These are phyloP conservation scores for Hericium erinaceus DNA, from an alignment of 768 basidiomycete genomes.

Conservation along the genomic window DNA sequence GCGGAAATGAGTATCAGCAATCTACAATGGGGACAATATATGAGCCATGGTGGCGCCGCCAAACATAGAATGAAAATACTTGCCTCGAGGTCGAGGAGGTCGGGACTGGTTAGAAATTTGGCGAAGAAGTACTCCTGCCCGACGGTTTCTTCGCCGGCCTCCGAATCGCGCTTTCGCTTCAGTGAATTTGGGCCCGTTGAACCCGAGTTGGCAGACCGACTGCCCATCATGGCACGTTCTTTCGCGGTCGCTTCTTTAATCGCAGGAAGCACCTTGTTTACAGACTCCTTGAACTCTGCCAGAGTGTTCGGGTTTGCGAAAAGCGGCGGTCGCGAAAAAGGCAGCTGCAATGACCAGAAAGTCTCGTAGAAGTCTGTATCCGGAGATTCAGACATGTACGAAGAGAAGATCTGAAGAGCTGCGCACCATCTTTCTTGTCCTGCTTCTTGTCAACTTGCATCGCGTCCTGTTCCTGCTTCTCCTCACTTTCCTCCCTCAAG, in stretches of 20 bases:
- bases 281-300: conserved; percentile 56
- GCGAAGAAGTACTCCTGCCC: conserved; percentile 80
- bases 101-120: conserved; percentile 85
- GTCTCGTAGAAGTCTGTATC: conserved; percentile 67
- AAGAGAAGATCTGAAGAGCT: background rate
- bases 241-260: conserved; percentile 83
- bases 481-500: conserved; percentile 21
- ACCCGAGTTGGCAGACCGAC: conserved; percentile 27
- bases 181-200: conserved; percentile 24
- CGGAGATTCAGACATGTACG: background rate
- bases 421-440: conserved; percentile 1
- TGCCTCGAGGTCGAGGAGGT: conserved; percentile 83
- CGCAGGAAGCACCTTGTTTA: conserved; percentile 64
- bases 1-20: conserved; percentile 88
- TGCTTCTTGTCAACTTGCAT: conserved; percentile 41
- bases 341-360: conserved; percentile 84
- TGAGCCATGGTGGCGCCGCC: background rate
- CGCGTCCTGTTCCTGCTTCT: conserved; percentile 29
- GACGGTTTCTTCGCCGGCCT: conserved; percentile 37
- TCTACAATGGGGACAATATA: conserved; percentile 30
- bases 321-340: conserved; percentile 71
- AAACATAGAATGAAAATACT: conserved; percentile 4
- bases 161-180: conserved; percentile 62
- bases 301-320: conserved; percentile 54
- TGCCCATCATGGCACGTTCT: conserved; percentile 84